Base-by-base conservation (phyloP, 1,284 basidiomycete species). In the Lentinula novae-zelandiae region DNA sequence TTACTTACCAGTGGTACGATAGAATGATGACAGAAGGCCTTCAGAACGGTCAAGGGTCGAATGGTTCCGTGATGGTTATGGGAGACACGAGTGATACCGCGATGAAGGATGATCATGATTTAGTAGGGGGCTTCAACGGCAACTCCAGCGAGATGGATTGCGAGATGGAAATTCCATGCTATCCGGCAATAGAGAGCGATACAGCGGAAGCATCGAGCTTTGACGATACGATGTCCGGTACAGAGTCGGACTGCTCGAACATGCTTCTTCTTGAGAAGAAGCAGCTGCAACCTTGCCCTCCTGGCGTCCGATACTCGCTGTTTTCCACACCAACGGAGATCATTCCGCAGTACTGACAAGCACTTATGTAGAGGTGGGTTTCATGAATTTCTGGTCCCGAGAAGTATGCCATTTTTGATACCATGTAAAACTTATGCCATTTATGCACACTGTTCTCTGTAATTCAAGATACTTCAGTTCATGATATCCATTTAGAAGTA, bases 1-100 rank as follows among this genome's bases (percentile, higher is more conserved):
- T 53, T 17, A 39, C 51, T 8, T 53, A 53, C 33, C 51, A 53
- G n/a, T 53, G 51, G 51, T 53, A 53, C 12, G 51, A 53, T 17
- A 34, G 51, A 34, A 53, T 53, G 51, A 53, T 53, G 51, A 38
- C 34, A 9, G 51, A 53, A 38, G 51, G 51, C 7, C 51, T 53
- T 20, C 51, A 38, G 20, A 53, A 39, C 17, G 33, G 34, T 9
- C 33, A 53, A 38, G 51, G 17, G n/a, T 10, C 17, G 5, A 17
- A 20, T 22, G 34, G 15, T 17, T 8, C 31, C 20, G 5, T 31
- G 33, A 13, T 38, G 15, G 12, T 50, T 7, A 33, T 33, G 49
- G 49, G 49, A 50, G 13, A 31, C 15, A 15, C 31, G 10, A 33
- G 31, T 53, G 34, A 53, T 38, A 20, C 2, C 34, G 51, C 13